These are phyloP conservation scores for Bipolaris victoriae DNA, from an alignment of 2,329 filamentous ascomycete genomes.

Conservation along the genomic window DNA sequence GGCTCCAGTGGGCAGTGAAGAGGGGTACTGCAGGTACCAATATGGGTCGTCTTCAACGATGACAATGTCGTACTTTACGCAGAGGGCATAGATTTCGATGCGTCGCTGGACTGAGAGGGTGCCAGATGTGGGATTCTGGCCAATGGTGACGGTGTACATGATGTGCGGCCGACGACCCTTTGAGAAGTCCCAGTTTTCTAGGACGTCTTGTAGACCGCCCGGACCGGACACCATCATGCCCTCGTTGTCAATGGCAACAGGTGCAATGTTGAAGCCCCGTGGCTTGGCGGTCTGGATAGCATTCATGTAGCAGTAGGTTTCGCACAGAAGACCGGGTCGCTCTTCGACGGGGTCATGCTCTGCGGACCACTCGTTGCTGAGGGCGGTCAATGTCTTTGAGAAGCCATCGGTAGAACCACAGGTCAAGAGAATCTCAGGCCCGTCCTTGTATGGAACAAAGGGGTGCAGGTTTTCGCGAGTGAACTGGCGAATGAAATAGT, in stretches of 20 bases:
- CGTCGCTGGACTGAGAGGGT: conserved; percentile 75
- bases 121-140: conserved; percentile 85
- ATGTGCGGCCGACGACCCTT: conserved; percentile 79
- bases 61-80: conserved; percentile 83
- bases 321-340: conserved; percentile 77
- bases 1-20: conserved; percentile 57
- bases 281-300: conserved; percentile 71
- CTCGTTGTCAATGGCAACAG: conserved; percentile 76
- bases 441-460: conserved; percentile 76
- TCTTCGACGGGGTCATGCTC: conserved; percentile 70
- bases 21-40: conserved; percentile 91
- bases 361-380: conserved; percentile 77
- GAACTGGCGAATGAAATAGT: conserved; percentile 80
- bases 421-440: conserved; percentile 78
- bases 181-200: conserved; percentile 79
- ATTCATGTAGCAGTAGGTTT: conserved; percentile 82
- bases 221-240: conserved; percentile 79
- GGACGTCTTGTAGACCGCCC: conserved; percentile 76
- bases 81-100: conserved; percentile 79
- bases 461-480: conserved; percentile 78
- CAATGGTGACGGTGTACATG: conserved; percentile 90
- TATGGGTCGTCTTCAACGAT: conserved; percentile 96
- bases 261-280: conserved; percentile 72
- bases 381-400: conserved; percentile 74
- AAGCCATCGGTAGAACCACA: conserved; percentile 88